These are phyloP conservation scores for Podila verticillata DNA, from an alignment of 192 early-diverging fungal genomes.

Conservation along the genomic window DNA sequence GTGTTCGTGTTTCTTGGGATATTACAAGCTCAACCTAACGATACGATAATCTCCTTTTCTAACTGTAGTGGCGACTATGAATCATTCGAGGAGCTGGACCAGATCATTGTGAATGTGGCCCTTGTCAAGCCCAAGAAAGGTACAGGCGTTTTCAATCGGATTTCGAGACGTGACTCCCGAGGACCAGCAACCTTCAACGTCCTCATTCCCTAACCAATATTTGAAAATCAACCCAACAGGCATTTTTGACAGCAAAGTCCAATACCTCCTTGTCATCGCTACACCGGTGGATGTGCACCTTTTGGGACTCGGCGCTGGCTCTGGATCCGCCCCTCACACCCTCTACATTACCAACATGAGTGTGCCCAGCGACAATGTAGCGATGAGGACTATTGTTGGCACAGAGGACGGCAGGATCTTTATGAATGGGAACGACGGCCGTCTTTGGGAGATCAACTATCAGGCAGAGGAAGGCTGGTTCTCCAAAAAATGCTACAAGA, in stretches of 20 bases:
- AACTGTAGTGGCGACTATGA: constrained; percentile 60
- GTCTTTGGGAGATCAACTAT: constrained; percentile 90
- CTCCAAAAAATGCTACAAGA: constrained; percentile 75
- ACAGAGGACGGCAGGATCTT: constrained; percentile 87
- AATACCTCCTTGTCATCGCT: constrained; percentile 86
- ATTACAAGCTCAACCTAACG: not conserved
- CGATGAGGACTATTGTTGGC: constrained; percentile 82
- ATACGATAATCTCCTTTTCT: not conserved
- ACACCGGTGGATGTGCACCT: constrained; percentile 88
- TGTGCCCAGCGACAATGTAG: constrained; percentile 82
- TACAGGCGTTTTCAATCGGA: constrained; percentile 19
- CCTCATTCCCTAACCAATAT: not conserved
- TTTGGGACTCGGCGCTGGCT: constrained; percentile 74
- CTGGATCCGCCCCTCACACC: constrained; percentile 62
- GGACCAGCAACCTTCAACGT: no score
- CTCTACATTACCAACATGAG: constrained; percentile 85
- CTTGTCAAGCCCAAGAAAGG: constrained; percentile 80
- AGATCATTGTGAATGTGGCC: constrained; percentile 87
- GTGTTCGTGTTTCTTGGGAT: not conserved
- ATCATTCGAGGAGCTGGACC: constrained; percentile 87
- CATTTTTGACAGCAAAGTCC: constrained; percentile 85
- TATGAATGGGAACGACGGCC: constrained; percentile 88
- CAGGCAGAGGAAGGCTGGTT: constrained; percentile 91
- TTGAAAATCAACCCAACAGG: constrained; percentile 43
- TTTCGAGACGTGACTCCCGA: no score